These are phyloP conservation scores for Lecanoromycetidae sp. DNA, from an alignment of 2,329 filamentous ascomycete species.

Conservation along the genomic window DNA sequence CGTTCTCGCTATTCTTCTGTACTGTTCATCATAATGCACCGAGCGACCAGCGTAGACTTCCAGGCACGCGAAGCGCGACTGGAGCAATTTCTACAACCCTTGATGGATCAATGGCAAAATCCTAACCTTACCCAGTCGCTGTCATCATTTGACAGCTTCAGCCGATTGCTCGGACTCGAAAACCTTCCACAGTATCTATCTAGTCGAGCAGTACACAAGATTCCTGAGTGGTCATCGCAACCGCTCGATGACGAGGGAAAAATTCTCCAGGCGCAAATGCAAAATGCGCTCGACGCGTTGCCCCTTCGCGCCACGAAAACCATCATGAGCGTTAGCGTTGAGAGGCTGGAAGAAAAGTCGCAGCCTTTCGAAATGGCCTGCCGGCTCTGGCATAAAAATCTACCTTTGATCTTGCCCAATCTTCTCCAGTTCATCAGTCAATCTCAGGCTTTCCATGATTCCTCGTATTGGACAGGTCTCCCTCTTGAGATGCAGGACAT, in stretches of 20 bases:
- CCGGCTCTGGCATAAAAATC: conserved; percentile 70
- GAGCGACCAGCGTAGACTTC: conserved; percentile 61
- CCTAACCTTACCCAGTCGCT: conserved; percentile 55
- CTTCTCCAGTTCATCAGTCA: conserved; percentile 76
- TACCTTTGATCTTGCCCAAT: conserved; percentile 72
- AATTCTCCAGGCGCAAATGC: conserved; percentile 64
- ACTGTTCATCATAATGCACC: conserved; percentile 87
- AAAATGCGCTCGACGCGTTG: conserved; percentile 39
- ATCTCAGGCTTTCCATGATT: conserved; percentile 83
- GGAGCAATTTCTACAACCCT: conserved; percentile 65
- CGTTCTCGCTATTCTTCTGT: conserved; percentile 80
- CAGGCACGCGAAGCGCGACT: conserved; percentile 60
- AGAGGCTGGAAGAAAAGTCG: conserved; percentile 66
- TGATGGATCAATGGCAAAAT: conserved; percentile 69
- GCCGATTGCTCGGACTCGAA: conserved; percentile 63
- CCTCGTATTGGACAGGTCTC: conserved; percentile 67
- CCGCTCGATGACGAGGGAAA: conserved; percentile 68
- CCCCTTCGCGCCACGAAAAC: conserved; percentile 82
- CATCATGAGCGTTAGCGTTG: conserved; percentile 82
- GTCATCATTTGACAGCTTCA: conserved; percentile 68
- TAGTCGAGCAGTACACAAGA: conserved; percentile 57
- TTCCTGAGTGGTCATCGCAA: conserved; percentile 71
- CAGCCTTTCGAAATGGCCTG: conserved; percentile 63
- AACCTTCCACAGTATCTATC: conserved; percentile 71
- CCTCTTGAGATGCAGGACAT: conserved; percentile 64